phyloP scores from a whole-genome alignment of 2,329 filamentous ascomycete species.

The Orbilia brochopaga region DNA sequence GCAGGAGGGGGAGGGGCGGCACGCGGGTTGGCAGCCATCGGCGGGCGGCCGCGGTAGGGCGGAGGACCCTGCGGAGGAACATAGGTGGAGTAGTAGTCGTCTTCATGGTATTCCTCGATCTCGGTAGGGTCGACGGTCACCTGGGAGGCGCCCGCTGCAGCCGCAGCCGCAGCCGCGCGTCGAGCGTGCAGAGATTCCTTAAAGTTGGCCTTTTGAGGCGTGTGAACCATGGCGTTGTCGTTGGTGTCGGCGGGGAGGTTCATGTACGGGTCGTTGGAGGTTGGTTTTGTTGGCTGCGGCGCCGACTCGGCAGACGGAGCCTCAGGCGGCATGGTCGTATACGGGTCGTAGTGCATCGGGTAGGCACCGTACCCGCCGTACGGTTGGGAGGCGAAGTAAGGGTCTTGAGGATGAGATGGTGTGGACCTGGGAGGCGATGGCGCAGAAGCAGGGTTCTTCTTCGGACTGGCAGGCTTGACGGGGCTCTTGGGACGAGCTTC shows the following conservation, averaged over 20 bases:
- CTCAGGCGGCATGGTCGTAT: constrained; percentile 26
- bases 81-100: constrained; percentile 43
- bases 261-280: constrained; percentile 32
- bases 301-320: constrained; percentile 11
- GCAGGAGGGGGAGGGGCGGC: constrained; percentile 25
- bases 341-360: constrained; percentile 47
- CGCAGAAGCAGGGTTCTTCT: constrained; percentile 31
- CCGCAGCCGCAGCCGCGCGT: constrained; percentile 42
- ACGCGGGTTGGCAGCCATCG: constrained; percentile 30
- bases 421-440: constrained; percentile 27
- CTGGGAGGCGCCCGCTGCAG: constrained; percentile 21
- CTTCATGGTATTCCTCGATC: constrained; percentile 47
- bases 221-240: constrained; percentile 44
- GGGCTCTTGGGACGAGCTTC: constrained; percentile 38
- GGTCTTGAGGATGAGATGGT: constrained; percentile 36
- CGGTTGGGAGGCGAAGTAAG: constrained; percentile 32
- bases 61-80: constrained; percentile 33
- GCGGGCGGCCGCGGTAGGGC: constrained; percentile 41
- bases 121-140: constrained; percentile 32
- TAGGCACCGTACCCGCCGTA: constrained; percentile 37
- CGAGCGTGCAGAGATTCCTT: constrained; percentile 47
- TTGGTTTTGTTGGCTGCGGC: constrained; percentile 22
- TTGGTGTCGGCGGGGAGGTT: constrained; percentile 22
- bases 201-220: constrained; percentile 45
- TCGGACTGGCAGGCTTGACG: constrained; percentile 38